Percentiles rank a stretch among this genome's conserved stretches.
Evolutionary conservation across 2,329 filamentous ascomycete species (phyloP).

Genomic region (Fusarium albosuccineum): DNA sequence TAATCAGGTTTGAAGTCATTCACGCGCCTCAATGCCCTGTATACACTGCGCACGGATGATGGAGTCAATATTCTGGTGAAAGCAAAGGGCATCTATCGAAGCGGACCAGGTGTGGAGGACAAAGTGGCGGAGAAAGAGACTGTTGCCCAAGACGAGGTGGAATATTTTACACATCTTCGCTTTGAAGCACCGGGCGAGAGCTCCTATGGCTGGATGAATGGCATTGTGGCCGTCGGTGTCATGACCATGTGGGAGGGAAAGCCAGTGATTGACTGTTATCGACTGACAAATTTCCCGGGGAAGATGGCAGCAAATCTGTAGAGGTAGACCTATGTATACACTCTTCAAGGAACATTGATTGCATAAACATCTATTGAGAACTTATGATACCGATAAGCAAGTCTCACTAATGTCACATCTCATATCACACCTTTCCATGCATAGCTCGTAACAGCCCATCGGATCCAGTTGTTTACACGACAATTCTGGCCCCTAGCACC

Average conservation of each 20-base stretch:
- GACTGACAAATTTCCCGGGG: constrained; percentile 39
- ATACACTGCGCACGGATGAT: constrained; percentile 35
- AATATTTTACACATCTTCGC: constrained; percentile 39
- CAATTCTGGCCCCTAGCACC: background rate
- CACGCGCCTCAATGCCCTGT: constrained; percentile 29
- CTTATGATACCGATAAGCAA: background rate
- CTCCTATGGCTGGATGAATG: constrained; percentile 33
- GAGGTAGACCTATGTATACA: background rate
- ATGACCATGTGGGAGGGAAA: constrained; percentile 38
- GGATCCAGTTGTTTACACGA: too few relatives aligned
- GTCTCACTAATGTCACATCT: background rate
- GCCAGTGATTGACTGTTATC: constrained; percentile 39
- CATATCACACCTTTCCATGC: too few relatives aligned
- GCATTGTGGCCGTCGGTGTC: constrained; percentile 28
- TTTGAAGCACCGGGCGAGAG: constrained; percentile 36
- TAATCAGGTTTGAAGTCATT: constrained; percentile 15
- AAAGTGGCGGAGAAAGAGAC: constrained; percentile 16
- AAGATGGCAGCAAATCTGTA: constrained; percentile 17
- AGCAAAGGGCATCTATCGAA: constrained; percentile 36
- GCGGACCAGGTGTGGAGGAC: constrained; percentile 23
- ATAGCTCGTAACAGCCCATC: too few relatives aligned
- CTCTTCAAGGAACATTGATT: too few relatives aligned
- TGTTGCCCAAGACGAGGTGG: constrained; percentile 32
- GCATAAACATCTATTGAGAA: too few relatives aligned
- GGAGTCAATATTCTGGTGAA: constrained; percentile 33